Conservation (phyloP, 1,284 basidiomycete genomes). For the Cryptococcus sp. region DNA sequence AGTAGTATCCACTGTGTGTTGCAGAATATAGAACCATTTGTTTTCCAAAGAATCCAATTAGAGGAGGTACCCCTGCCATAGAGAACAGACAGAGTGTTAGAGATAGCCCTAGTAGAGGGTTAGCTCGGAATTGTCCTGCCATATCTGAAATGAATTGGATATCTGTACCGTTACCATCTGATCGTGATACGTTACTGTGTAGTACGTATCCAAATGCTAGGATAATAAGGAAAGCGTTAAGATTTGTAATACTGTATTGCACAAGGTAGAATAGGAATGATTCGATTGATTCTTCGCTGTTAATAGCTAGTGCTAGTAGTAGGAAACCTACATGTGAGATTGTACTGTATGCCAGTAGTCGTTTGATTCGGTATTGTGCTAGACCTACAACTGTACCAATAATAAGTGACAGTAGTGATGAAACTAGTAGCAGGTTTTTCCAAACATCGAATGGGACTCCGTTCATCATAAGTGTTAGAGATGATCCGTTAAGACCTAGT, state of each 20-base stretch:
- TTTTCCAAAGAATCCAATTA: constrained; percentile 44
- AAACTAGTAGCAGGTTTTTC: constrained; percentile 40
- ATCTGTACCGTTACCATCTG: constrained; percentile 17
- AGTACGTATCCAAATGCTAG: constrained; percentile 37
- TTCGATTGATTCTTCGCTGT: constrained; percentile 38
- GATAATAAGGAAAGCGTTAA: constrained; percentile 38
- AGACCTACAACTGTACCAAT: constrained; percentile 45
- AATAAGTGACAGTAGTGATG: constrained; percentile 40
- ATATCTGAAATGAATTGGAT: constrained; percentile 30
- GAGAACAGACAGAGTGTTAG: constrained; percentile 36
- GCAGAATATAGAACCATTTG: constrained; percentile 26
- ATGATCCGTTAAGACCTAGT: constrained; percentile 7
- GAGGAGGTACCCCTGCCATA: constrained; percentile 39
- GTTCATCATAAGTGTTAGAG: constrained; percentile 4
- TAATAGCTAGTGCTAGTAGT: constrained; percentile 39
- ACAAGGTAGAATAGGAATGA: constrained; percentile 36
- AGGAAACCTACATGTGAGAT: constrained; percentile 45
- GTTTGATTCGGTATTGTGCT: constrained; percentile 43
- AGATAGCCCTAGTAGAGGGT: constrained; percentile 31
- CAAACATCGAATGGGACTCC: constrained; percentile 26
- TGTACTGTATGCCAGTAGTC: constrained; percentile 43
- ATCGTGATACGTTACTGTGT: constrained; percentile 2
- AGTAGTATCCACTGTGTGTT: constrained; percentile 27
- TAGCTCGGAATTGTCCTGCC: constrained; percentile 31
- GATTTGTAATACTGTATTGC: constrained; percentile 37